phyloP scores from a whole-genome alignment of 345 rosid species.

The Capsella bursapastoris region DNA sequence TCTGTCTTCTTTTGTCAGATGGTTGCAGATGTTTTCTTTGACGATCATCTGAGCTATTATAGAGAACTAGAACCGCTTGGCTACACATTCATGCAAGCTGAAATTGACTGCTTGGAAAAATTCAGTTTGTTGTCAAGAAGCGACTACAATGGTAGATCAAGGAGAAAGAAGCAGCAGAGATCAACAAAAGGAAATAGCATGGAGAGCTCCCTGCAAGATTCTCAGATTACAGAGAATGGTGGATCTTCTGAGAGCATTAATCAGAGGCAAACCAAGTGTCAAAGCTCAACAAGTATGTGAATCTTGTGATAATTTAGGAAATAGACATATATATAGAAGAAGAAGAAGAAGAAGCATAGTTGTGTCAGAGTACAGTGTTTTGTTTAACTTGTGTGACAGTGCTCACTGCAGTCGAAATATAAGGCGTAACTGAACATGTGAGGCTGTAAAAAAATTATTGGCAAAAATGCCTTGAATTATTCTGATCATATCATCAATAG shows the following conservation, averaged over 20 bases:
- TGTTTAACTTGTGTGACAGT: background rate
- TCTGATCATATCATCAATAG: no score
- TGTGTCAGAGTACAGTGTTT: background rate
- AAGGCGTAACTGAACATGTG: background rate
- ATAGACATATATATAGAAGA: no score
- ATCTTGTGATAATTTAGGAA: background rate
- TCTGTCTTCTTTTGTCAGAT: background rate
- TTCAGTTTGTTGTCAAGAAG: constrained; percentile 8
- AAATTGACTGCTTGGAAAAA: constrained; percentile 3
- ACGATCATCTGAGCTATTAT: constrained; percentile 3
- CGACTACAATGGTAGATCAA: background rate
- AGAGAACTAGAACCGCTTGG: constrained; percentile 6
- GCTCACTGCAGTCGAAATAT: background rate
- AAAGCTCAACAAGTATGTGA: background rate
- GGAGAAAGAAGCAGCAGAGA: background rate
- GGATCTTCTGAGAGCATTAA: background rate
- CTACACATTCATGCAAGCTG: background rate
- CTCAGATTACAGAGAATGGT: background rate
- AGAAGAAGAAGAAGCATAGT: background rate
- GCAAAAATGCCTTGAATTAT: no score
- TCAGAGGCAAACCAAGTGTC: background rate
- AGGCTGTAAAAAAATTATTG: no score
- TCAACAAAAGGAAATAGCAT: background rate
- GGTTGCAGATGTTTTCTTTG: background rate
- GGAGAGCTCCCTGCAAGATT: background rate